A percentile compares a stretch with the other conserved stretches of the same genome.
These are phyloP conservation scores for Anethum foeniculum DNA, from an alignment of 140 eudicot genomes.

Conservation along the genomic window DNA sequence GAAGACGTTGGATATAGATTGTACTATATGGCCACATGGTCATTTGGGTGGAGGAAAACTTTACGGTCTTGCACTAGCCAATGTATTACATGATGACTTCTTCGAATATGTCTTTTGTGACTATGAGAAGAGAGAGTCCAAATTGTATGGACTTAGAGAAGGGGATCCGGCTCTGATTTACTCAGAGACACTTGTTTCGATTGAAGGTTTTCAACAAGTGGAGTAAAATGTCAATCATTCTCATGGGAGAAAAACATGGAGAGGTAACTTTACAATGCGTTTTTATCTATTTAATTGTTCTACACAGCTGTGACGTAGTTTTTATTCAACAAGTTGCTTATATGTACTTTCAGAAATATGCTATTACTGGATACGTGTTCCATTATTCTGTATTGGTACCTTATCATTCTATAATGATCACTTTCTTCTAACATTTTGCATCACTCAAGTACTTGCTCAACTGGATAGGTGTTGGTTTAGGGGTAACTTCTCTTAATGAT, in stretches of 20 bases:
- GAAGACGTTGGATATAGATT: neutral
- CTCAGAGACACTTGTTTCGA: neutral
- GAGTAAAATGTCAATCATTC: neutral
- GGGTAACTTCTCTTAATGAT: no score
- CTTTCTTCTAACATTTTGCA: no score
- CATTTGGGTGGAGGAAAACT: neutral
- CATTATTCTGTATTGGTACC: neutral
- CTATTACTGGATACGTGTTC: neutral
- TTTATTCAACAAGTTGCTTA: neutral
- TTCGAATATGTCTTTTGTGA: no score
- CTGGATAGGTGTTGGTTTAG: neutral
- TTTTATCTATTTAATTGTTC: no score
- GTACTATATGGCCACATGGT: neutral
- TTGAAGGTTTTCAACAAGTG: neutral
- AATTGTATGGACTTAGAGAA: neutral
- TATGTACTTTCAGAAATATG: neutral
- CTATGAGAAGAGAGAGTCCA: neutral
- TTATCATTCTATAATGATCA: no score
- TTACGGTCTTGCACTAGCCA: neutral
- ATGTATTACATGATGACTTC: neutral
- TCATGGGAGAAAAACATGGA: neutral
- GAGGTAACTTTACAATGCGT: neutral
- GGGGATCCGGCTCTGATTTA: neutral
- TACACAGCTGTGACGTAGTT: no score
- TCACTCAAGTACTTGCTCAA: neutral